Evolutionary conservation across 208 protist species (phyloP), one percentile per base, ranked within the genome.

Genomic region (Wallacemonas rigidus): DNA sequence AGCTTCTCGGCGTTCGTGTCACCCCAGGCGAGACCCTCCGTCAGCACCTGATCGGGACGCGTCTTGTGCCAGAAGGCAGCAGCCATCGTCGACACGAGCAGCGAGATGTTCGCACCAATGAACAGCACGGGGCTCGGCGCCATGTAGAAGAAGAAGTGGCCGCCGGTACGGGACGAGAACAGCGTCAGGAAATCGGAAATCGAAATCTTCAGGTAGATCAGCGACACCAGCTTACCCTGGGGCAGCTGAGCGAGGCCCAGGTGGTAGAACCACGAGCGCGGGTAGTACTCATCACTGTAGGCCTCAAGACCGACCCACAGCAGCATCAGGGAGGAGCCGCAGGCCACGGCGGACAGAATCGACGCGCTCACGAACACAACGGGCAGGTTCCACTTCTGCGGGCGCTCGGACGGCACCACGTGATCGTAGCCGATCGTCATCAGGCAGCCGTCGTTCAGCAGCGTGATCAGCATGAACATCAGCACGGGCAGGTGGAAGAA

Each of bases 381-480:
- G 9, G 76, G 74, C 51, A 92, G 72, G 72, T 92, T 92, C 87
- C 87, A 92, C 62, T 75, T 75, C 76, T 92, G 83, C 45, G 87
- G 87, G 12, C 71, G 74, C 72, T 80, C 72, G 17, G 78, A 85
- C 63, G 85, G 79, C 12, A 82, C 48, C 53, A 91, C 85, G 67
- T 81, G 65, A 71, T 93, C 88, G 74, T 90, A 90, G 58, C 83
- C 85, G 67, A 93, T 93, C 69, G 88, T 82, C 75, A 93, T 87
- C 63, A 93, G 69, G 65, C 85, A 86, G 61, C 85, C 85, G 72
- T 93, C 88, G 79, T 93, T 91, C 50, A 96, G 81, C 45, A 96
- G 74, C 62, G 93, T 96, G 80, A 97, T 95, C 55, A 97, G 81
- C 89, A 97, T 94, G 78, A 97, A 93, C 88, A 97, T 88, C 38